Percentiles rank a stretch among this genome's conserved stretches.
phyloP scores from a whole-genome alignment of 768 basidiomycete genomes.

The Amanita fuliginea region DNA sequence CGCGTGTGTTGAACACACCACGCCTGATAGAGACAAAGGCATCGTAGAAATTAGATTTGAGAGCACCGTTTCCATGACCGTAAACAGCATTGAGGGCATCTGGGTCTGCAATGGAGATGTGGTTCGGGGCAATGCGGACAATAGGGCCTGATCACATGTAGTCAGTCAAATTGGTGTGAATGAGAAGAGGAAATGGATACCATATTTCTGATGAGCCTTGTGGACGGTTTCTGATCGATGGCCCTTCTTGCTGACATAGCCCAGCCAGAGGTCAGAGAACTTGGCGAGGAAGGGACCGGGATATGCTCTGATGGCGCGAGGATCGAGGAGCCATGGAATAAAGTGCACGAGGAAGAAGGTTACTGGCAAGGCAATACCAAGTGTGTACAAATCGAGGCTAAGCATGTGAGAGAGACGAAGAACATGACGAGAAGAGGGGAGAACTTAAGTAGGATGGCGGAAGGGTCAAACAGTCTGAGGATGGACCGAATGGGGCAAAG shows the following conservation, averaged over 20 bases:
- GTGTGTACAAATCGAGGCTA: slow-evolving; percentile 13
- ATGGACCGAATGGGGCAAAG: neutral
- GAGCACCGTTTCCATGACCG: slow-evolving; percentile 74
- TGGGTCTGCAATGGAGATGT: slow-evolving; percentile 69
- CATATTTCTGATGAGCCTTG: slow-evolving; percentile 60
- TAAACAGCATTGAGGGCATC: slow-evolving; percentile 68
- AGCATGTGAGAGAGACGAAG: slow-evolving; percentile 14
- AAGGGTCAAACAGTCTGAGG: slow-evolving; percentile 2
- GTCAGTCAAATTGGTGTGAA: neutral
- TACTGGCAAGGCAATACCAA: slow-evolving; percentile 17
- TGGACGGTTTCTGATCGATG: slow-evolving; percentile 72
- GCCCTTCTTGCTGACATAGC: slow-evolving; percentile 49
- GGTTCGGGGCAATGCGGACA: slow-evolving; percentile 66
- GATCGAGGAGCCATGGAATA: slow-evolving; percentile 44
- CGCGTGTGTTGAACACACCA: slow-evolving; percentile 71
- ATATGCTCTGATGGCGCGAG: slow-evolving; percentile 44
- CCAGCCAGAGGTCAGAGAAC: slow-evolving; percentile 68
- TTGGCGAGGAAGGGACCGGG: slow-evolving; percentile 67
- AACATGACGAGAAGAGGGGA: neutral
- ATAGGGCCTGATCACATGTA: slow-evolving; percentile 36
- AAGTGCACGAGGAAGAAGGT: slow-evolving; percentile 26
- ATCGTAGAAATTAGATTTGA: slow-evolving; percentile 72
- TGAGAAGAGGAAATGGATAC: slow-evolving; percentile 23
- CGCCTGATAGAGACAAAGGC: slow-evolving; percentile 67
- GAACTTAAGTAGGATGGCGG: neutral